phyloP scores from a whole-genome alignment of 2,329 filamentous ascomycete genomes.

The Penicillium sp. region DNA sequence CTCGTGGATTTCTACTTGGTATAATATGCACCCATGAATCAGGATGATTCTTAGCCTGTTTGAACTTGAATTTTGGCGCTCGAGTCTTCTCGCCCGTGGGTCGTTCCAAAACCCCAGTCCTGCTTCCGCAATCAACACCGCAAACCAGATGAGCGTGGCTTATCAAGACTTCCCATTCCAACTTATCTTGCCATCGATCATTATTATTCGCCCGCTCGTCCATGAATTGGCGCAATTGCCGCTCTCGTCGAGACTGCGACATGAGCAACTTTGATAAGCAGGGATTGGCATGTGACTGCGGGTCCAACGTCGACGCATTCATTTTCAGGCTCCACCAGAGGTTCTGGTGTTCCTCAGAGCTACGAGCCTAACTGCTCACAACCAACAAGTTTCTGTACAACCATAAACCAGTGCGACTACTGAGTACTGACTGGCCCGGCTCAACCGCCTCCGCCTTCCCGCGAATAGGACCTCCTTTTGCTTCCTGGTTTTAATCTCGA shows the following conservation, averaged over 20 bases:
- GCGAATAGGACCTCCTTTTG: neutral
- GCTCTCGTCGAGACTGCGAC: constrained; percentile 6
- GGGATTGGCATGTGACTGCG: constrained; percentile 37
- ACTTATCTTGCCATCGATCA: neutral
- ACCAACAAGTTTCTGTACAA: neutral
- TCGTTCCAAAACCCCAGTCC: neutral
- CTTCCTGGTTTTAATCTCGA: neutral
- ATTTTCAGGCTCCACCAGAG: constrained; percentile 16
- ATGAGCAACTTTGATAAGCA: constrained; percentile 21
- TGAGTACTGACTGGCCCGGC: neutral
- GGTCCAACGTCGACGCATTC: constrained; percentile 29
- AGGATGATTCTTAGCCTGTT: neutral
- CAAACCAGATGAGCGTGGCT: neutral
- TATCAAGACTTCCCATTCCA: neutral
- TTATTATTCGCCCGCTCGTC: neutral
- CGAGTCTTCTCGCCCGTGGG: neutral
- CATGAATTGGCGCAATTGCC: constrained; percentile 4
- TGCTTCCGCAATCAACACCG: neutral
- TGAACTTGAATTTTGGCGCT: neutral
- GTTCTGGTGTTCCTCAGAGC: neutral
- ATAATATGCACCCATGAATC: neutral
- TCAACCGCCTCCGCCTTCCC: neutral
- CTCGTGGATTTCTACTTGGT: neutral
- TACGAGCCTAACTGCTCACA: neutral
- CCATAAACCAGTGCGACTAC: too few species aligned